phyloP scores from a whole-genome alignment of 345 rosid genomes.

The Syzygium grande region DNA sequence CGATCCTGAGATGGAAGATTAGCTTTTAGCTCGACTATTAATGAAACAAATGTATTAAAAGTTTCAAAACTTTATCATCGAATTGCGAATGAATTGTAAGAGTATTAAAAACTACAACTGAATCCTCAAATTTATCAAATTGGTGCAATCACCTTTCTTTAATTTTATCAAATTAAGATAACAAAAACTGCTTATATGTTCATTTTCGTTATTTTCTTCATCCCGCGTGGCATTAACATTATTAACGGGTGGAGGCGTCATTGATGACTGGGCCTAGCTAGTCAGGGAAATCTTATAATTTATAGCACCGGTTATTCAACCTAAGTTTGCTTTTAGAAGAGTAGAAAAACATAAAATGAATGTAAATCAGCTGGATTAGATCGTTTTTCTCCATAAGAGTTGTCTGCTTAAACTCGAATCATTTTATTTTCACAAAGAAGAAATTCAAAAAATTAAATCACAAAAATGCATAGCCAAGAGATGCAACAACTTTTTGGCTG shows the following conservation, averaged over 20 bases:
- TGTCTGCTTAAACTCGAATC: not conserved
- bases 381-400: not conserved
- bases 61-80: not conserved
- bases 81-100: fast-evolving
- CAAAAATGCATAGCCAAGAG: not conserved
- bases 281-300: not conserved
- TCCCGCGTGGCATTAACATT: not conserved
- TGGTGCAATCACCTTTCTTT: not conserved
- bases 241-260: not conserved
- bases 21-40: not conserved
- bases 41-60: fast-evolving
- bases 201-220: not conserved
- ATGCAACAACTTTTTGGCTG: not conserved
- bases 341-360: not conserved
- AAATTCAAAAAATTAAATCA: not conserved
- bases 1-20: not conserved
- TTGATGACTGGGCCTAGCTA: not conserved
- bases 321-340: not conserved
- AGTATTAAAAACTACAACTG: not conserved
- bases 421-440: not conserved
- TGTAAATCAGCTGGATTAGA: not conserved
- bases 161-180: not conserved
- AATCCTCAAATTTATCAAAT: not conserved
- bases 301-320: not conserved
- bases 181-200: fast-evolving